phyloP scores from a whole-genome alignment of 1,284 basidiomycete species.

The Sporisorium iseilematis-ciliati region DNA sequence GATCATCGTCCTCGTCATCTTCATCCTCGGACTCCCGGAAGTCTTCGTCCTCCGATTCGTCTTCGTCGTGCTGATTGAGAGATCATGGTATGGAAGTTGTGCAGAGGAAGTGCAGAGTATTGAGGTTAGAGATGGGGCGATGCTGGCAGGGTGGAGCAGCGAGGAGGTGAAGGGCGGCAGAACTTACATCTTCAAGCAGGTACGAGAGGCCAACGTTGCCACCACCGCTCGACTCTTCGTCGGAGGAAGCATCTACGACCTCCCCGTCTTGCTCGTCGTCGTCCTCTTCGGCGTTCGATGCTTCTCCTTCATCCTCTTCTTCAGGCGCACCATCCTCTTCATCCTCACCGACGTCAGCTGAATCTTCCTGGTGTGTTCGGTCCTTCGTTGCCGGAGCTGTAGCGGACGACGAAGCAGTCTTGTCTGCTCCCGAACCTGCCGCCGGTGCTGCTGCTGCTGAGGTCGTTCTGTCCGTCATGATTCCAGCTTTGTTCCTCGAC shows the following conservation, averaged over 20 bases:
- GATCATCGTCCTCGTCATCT: constrained; percentile 43
- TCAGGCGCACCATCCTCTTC: background rate
- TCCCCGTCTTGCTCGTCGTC: constrained; percentile 14
- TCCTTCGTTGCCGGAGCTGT: background rate
- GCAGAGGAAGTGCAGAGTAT: no score
- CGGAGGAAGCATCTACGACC: background rate
- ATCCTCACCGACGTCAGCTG: background rate
- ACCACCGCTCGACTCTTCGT: constrained; percentile 5
- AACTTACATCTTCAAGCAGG: constrained; percentile 37
- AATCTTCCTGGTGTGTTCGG: background rate
- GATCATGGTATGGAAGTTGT: background rate
- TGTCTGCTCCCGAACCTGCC: background rate
- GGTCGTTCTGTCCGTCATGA: constrained; percentile 1
- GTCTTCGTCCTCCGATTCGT: constrained; percentile 41
- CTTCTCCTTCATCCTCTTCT: background rate
- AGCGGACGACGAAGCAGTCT: background rate
- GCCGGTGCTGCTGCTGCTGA: background rate
- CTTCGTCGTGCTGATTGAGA: constrained; percentile 24
- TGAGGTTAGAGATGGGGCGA: no score
- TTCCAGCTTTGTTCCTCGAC: background rate
- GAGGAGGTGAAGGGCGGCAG: background rate
- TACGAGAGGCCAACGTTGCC: constrained; percentile 33
- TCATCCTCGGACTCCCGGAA: constrained; percentile 38
- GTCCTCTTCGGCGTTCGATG: constrained; percentile 2
- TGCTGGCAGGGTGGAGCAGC: no score